These are phyloP conservation scores for Cinchona pubescens DNA, from an alignment of 257 asterid species.

Conservation along the genomic window DNA sequence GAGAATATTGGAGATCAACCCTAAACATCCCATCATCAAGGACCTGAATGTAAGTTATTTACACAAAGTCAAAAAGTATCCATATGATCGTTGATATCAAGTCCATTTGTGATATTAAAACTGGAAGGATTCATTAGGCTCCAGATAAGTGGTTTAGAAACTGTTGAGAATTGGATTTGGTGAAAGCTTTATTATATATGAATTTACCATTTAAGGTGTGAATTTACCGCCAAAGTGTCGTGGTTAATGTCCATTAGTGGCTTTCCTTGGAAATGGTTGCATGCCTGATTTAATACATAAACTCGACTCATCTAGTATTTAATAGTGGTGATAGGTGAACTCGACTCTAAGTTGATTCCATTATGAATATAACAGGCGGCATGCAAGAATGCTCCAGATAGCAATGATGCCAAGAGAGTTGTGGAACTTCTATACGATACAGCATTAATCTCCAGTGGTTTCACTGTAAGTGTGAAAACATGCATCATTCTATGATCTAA, in stretches of 20 bases:
- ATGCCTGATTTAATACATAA: not conserved
- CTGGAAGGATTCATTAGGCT: not conserved
- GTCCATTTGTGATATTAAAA: not conserved
- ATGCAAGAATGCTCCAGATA: constrained; percentile 85
- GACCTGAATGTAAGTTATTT: constrained; percentile 70
- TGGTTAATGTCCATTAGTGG: not conserved
- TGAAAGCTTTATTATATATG: not conserved
- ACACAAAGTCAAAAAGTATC: not conserved
- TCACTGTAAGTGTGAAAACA: constrained; percentile 54
- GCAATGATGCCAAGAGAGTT: constrained; percentile 86
- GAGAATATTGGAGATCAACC: constrained; percentile 92
- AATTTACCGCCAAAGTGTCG: not conserved
- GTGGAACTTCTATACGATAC: constrained; percentile 86
- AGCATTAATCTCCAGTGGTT: constrained; percentile 94
- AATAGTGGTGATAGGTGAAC: too few species aligned
- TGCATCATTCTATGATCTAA: not conserved
- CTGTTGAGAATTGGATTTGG: not conserved
- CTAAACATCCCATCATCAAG: constrained; percentile 90
- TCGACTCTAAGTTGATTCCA: too few species aligned
- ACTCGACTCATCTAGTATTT: too few species aligned
- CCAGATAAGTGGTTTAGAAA: not conserved
- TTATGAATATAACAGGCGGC: constrained; percentile 67
- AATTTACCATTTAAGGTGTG: not conserved
- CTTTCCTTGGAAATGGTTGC: not conserved
- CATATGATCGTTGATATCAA: too few species aligned